Percentiles rank a stretch among this genome's conserved stretches.
These are phyloP conservation scores for Phytopythium helicoides DNA, from an alignment of 352 stramenopile species.

Conservation along the genomic window DNA sequence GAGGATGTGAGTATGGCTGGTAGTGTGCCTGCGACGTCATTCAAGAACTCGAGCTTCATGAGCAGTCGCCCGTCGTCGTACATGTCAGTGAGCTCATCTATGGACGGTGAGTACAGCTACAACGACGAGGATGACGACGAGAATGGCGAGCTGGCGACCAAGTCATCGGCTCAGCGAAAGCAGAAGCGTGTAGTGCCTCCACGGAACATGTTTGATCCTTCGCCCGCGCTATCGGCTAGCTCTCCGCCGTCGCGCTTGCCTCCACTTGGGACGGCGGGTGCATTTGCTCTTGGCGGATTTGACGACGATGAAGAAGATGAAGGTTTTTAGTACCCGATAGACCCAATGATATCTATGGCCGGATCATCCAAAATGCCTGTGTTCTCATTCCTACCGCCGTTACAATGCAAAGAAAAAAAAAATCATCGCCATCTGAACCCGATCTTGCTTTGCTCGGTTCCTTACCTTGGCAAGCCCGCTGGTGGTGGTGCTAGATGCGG, in stretches of 20 bases:
- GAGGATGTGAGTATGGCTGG: conserved; percentile 64
- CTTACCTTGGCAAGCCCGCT: no score
- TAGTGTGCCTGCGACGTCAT: conserved; percentile 41
- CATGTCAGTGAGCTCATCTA: conserved; percentile 55
- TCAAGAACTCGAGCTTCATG: conserved; percentile 54
- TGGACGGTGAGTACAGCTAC: conserved; percentile 41
- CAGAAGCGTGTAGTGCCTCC: conserved; percentile 26
- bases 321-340: conserved; percentile 32
- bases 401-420: no score
- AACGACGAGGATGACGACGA: conserved; percentile 39
- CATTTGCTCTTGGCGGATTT: conserved; percentile 62
- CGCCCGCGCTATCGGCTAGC: conserved; percentile 61
- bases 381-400: no score
- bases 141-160: conserved; percentile 4
- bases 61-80: conserved; percentile 43
- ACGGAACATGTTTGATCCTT: conserved; percentile 57
- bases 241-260: conserved; percentile 67
- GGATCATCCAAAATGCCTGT: no score
- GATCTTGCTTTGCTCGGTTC: no score
- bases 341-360: background rate
- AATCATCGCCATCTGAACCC: no score
- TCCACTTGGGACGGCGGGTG: conserved; percentile 38
- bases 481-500: no score
- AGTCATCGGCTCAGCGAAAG: conserved; percentile 5
- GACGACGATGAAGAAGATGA: conserved; percentile 64